phyloP scores from a whole-genome alignment of 805 yeast species.

The Saturnispora saitoi region DNA sequence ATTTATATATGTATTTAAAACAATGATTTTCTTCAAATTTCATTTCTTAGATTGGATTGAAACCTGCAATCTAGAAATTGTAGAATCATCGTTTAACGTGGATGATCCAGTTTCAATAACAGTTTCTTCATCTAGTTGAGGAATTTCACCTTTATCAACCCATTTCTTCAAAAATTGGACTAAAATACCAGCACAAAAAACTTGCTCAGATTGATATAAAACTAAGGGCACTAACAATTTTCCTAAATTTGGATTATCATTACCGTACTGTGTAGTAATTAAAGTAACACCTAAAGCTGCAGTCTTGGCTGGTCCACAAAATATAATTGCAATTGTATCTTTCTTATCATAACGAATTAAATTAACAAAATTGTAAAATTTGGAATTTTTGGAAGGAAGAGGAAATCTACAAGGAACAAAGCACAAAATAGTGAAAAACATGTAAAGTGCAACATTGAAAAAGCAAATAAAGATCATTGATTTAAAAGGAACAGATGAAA shows the following conservation, averaged over 20 bases:
- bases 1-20: background rate
- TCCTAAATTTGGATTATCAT: conserved; percentile 52
- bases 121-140: background rate
- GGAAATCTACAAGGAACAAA: conserved; percentile 45
- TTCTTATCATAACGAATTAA: conserved; percentile 47
- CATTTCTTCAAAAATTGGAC: conserved; percentile 4
- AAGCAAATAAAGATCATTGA: conserved; percentile 72
- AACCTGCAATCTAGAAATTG: too few relatives aligned
- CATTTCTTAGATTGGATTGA: background rate
- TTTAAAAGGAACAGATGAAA: conserved; percentile 45
- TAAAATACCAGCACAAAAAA: conserved; percentile 54
- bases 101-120: background rate
- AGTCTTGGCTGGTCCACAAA: conserved; percentile 89
- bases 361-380: conserved; percentile 37
- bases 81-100: background rate
- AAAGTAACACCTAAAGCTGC: conserved; percentile 86
- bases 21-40: background rate
- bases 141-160: background rate
- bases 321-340: conserved; percentile 71
- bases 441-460: conserved; percentile 71
- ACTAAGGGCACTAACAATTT: conserved; percentile 72
- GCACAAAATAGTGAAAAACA: conserved; percentile 64
- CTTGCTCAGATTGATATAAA: conserved; percentile 79
- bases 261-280: conserved; percentile 53
- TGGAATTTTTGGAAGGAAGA: conserved; percentile 51